These are phyloP conservation scores for Rhododendron simsii DNA, from an alignment of 148 eudicot species.

Conservation along the genomic window DNA sequence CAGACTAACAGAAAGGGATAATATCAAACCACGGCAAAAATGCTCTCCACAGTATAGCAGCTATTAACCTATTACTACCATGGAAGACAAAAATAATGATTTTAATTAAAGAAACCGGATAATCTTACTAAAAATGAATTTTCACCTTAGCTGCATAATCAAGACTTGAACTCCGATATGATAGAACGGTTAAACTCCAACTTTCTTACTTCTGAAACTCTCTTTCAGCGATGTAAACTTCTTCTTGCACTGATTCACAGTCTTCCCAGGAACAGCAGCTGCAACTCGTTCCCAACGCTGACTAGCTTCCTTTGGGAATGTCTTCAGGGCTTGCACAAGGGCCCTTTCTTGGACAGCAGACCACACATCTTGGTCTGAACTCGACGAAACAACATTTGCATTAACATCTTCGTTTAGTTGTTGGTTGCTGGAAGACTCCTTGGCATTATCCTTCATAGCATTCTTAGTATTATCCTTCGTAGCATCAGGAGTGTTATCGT, in stretches of 20 bases:
- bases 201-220: constrained; percentile 84
- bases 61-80: background rate
- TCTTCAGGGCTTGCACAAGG: constrained; percentile 85
- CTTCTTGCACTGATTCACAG: constrained; percentile 87
- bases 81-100: background rate
- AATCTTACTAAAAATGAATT: background rate
- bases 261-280: constrained; percentile 88
- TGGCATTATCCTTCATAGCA: constrained; percentile 8
- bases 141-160: background rate
- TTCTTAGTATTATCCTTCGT: constrained; percentile 3
- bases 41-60: background rate
- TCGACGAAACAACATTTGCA: constrained; percentile 28
- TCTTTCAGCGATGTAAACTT: constrained; percentile 75
- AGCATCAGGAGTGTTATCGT: background rate
- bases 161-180: background rate
- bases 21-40: background rate
- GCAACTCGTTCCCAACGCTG: constrained; percentile 99
- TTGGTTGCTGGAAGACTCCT: constrained; percentile 20
- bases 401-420: constrained; percentile 17
- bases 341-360: constrained; percentile 94
- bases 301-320: constrained; percentile 77
- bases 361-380: constrained; percentile 69
- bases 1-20: background rate
- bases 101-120: background rate
- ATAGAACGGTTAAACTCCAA: constrained; percentile 17